phyloP scores from a whole-genome alignment of 805 yeast species.

The Candida succiphila region DNA sequence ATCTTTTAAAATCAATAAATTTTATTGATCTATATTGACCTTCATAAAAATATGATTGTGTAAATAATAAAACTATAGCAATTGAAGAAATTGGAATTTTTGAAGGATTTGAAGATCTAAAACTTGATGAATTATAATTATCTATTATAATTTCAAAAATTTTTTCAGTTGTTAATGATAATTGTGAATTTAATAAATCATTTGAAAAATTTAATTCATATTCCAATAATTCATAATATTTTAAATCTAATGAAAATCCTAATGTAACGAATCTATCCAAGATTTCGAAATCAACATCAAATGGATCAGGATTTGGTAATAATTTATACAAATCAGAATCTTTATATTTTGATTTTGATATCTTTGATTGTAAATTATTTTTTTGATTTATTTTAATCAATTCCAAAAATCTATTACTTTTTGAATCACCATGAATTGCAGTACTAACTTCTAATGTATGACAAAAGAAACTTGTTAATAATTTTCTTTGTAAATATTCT shows the following conservation, averaged over 20 bases:
- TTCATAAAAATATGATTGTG: not conserved
- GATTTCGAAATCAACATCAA: slow-evolving; percentile 9
- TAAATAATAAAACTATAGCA: not conserved
- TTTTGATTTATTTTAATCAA: not conserved
- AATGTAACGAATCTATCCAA: slow-evolving; percentile 25
- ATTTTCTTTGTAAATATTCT: slow-evolving; percentile 48
- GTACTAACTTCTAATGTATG: slow-evolving; percentile 28
- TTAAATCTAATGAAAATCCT: slow-evolving; percentile 58
- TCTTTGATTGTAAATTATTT: slow-evolving; percentile 11
- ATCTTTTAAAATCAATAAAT: too few species aligned
- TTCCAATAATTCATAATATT: slow-evolving; percentile 31
- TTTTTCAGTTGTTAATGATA: slow-evolving; percentile 23
- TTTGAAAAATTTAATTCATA: slow-evolving; percentile 26
- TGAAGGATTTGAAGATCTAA: too few species aligned
- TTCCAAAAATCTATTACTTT: not conserved
- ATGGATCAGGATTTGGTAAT: not conserved
- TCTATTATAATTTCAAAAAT: slow-evolving; percentile 30
- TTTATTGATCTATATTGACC: slow-evolving; percentile 33
- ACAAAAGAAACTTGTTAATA: slow-evolving; percentile 55
- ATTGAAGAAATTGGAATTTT: not conserved
- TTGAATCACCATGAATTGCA: slow-evolving; percentile 1
- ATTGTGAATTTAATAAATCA: slow-evolving; percentile 27
- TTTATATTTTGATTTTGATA: not conserved
- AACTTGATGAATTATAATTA: slow-evolving; percentile 26
- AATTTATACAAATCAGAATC: not conserved